Conservation (phyloP, 75 land plant species). For the Pinus tabuliformis region DNA sequence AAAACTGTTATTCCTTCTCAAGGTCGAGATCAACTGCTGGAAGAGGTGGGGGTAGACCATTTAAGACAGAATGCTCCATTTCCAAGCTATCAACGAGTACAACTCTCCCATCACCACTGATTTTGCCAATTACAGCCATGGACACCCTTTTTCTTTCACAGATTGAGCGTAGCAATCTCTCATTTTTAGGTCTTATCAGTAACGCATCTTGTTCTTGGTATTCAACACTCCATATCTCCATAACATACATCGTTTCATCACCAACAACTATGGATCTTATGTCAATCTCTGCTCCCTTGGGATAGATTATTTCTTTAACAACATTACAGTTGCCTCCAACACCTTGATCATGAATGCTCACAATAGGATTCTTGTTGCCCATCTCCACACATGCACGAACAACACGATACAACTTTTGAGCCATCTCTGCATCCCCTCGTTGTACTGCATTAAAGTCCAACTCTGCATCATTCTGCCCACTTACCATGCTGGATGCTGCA, state of each 20-base stretch:
- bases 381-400: conserved; percentile 92
- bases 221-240: conserved; percentile 99
- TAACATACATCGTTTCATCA: conserved; percentile 90
- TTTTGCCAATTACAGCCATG: conserved; percentile 92
- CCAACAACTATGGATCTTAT: conserved; percentile 85
- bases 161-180: conserved; percentile 59
- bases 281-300: conserved; percentile 93
- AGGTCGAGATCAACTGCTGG: conserved; percentile 91
- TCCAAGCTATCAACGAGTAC: conserved; percentile 63
- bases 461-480: conserved; percentile 91
- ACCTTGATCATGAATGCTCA: conserved; percentile 98
- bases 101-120: conserved; percentile 76
- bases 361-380: conserved; percentile 86
- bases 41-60: conserved; percentile 58
- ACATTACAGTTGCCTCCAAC: conserved; percentile 99
- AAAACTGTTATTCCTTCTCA: too few relatives aligned
- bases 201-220: conserved; percentile 94
- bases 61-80: conserved; percentile 26
- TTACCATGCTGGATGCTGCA: conserved; percentile 98
- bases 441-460: conserved; percentile 99
- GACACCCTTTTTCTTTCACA: conserved; percentile 93
- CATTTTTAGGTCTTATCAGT: conserved; percentile 71
- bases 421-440: conserved; percentile 99
- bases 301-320: conserved; percentile 96
- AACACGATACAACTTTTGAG: conserved; percentile 91